Evolutionary conservation across 257 asterid species (phyloP).

Genomic region (Catharanthus roseus): DNA sequence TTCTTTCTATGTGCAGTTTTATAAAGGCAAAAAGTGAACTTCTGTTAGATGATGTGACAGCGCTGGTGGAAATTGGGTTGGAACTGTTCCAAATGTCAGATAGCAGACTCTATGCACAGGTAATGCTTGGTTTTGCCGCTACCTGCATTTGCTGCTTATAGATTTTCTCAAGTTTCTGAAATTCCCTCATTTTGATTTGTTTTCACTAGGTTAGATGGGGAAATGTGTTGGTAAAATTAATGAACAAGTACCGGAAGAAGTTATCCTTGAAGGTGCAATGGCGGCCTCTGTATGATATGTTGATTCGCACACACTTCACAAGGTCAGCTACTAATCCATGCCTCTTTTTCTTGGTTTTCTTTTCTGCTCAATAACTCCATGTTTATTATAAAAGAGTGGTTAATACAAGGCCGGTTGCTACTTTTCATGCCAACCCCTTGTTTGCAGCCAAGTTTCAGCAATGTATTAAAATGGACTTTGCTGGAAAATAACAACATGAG

Average conservation of each 20-base stretch:
- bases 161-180: constrained; percentile 21
- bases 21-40: constrained; percentile 86
- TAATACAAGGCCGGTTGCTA: background rate
- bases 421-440: background rate
- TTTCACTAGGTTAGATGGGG: constrained; percentile 94
- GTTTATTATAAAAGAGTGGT: background rate
- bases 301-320: constrained; percentile 77
- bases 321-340: constrained; percentile 45
- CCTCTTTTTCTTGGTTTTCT: constrained; percentile 1
- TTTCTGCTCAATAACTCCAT: background rate
- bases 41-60: constrained; percentile 65
- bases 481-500: background rate
- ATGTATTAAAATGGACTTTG: background rate
- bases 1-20: constrained; percentile 49
- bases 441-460: background rate
- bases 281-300: constrained; percentile 80
- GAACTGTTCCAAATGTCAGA: constrained; percentile 64
- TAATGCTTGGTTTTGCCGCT: constrained; percentile 25
- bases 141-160: constrained; percentile 13
- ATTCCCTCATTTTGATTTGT: constrained; percentile 20
- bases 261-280: constrained; percentile 71
- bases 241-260: constrained; percentile 80
- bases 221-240: constrained; percentile 63
- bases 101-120: constrained; percentile 81
- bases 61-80: constrained; percentile 61